Percentiles rank a stretch among this genome's conserved stretches.
These are phyloP conservation scores for Solanum piurae DNA, from an alignment of 257 asterid species.

Conservation along the genomic window DNA sequence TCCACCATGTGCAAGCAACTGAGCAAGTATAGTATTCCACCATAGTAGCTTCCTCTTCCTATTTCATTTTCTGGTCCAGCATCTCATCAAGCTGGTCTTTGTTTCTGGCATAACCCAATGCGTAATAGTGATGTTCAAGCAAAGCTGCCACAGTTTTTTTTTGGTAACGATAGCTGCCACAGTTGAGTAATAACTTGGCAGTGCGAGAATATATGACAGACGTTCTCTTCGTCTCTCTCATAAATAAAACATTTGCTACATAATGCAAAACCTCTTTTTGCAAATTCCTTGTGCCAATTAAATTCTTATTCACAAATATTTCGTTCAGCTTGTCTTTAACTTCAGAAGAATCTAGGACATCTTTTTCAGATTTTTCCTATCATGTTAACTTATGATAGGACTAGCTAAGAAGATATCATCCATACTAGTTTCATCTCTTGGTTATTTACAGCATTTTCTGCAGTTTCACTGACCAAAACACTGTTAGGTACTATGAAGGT, in stretches of 20 bases:
- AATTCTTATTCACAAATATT: background rate
- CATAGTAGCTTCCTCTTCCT: background rate
- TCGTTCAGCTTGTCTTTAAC: background rate
- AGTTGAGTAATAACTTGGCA: background rate
- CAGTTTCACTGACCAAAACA: constrained; percentile 36
- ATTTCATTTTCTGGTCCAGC: background rate
- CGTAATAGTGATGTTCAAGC: background rate
- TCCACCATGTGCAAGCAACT: background rate
- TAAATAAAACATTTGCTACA: background rate
- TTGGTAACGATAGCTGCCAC: too few species aligned
- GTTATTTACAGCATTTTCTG: constrained; percentile 10
- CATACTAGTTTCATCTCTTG: background rate
- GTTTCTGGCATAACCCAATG: background rate
- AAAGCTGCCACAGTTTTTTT: background rate
- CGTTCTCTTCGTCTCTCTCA: background rate
- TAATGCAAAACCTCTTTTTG: background rate
- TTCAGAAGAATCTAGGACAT: background rate
- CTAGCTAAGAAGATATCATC: background rate
- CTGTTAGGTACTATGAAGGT: constrained; percentile 94
- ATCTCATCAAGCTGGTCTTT: background rate
- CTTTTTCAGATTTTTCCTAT: background rate
- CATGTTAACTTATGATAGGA: background rate
- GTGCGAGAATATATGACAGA: background rate
- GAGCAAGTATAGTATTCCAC: background rate
- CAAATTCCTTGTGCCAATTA: background rate